Evolutionary conservation across 2,329 filamentous ascomycete genomes (phyloP).

Genomic region (Acrodontium crateriforme): DNA sequence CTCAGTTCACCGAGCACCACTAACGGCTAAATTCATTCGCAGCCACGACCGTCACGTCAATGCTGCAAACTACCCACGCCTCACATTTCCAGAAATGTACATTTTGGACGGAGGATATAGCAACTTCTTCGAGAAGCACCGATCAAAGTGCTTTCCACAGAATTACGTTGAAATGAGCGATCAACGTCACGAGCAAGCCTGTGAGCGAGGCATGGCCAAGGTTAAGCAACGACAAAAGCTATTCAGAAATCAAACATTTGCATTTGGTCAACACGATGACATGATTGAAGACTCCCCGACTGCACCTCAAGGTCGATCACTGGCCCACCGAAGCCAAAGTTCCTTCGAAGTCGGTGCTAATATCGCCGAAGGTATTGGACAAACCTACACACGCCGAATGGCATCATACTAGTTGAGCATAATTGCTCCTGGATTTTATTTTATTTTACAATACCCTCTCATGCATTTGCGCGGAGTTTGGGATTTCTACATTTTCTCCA

Average conservation of each 20-base stretch:
- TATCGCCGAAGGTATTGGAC: slow-evolving; percentile 18
- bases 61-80: slow-evolving; percentile 67
- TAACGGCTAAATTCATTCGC: slow-evolving; percentile 90
- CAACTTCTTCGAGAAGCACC: slow-evolving; percentile 71
- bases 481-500: too few relatives aligned
- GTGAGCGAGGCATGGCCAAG: slow-evolving; percentile 87
- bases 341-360: slow-evolving; percentile 18
- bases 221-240: slow-evolving; percentile 83
- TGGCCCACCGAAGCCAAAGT: slow-evolving; percentile 17
- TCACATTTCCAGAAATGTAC: slow-evolving; percentile 95
- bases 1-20: slow-evolving; percentile 85
- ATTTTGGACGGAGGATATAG: slow-evolving; percentile 95
- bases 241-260: slow-evolving; percentile 80
- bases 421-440: slow-evolving; percentile 4
- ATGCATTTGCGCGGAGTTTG: too few relatives aligned
- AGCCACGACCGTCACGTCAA: slow-evolving; percentile 78
- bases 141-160: slow-evolving; percentile 73
- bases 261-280: slow-evolving; percentile 63
- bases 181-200: slow-evolving; percentile 80
- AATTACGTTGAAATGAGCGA: slow-evolving; percentile 96
- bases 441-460: too few relatives aligned
- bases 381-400: slow-evolving; percentile 21
- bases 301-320: slow-evolving; percentile 21
- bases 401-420: slow-evolving; percentile 20
- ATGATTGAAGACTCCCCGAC: slow-evolving; percentile 55